phyloP scores from a whole-genome alignment of 2,329 filamentous ascomycete genomes.

The Lojkania enalia region DNA sequence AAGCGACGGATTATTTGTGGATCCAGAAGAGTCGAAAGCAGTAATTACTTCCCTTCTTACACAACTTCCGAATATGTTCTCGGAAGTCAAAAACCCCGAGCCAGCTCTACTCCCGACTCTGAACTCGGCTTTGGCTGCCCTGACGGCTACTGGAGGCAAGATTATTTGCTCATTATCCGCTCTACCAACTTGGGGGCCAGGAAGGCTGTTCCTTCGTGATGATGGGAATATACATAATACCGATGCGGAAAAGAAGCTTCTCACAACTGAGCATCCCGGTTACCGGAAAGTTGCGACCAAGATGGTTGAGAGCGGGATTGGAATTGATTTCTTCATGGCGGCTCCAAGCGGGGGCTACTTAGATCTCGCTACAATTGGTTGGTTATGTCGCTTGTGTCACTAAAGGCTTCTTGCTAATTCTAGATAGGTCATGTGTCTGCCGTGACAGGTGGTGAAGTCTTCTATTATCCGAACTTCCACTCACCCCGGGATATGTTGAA shows the following conservation, averaged over 20 bases:
- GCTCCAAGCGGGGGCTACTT: conserved; percentile 88
- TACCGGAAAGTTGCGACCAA: conserved; percentile 87
- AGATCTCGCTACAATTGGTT: conserved; percentile 88
- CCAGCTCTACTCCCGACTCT: conserved; percentile 83
- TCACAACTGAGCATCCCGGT: conserved; percentile 83
- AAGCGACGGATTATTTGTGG: conserved; percentile 89
- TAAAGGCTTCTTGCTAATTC: conserved; percentile 13
- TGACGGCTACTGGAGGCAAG: conserved; percentile 88
- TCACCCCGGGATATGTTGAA: conserved; percentile 82
- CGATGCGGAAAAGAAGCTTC: conserved; percentile 89
- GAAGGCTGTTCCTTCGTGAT: conserved; percentile 81
- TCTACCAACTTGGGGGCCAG: conserved; percentile 91
- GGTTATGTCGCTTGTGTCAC: conserved; percentile 30
- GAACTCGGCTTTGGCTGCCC: conserved; percentile 79
- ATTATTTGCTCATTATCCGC: conserved; percentile 84
- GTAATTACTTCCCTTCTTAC: conserved; percentile 87
- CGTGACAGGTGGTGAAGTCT: conserved; percentile 90
- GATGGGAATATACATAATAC: conserved; percentile 79
- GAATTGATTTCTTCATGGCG: conserved; percentile 92
- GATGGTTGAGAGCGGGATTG: conserved; percentile 84
- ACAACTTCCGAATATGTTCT: conserved; percentile 83
- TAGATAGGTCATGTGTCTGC: conserved; percentile 74
- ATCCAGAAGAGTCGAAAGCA: conserved; percentile 84
- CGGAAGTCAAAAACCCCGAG: conserved; percentile 85
- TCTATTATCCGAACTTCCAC: conserved; percentile 97